Percentiles rank a stretch among this genome's conserved stretches.
Evolutionary conservation across 2,329 filamentous ascomycete species (phyloP).

Genomic region (Trichoderma pleuroti): DNA sequence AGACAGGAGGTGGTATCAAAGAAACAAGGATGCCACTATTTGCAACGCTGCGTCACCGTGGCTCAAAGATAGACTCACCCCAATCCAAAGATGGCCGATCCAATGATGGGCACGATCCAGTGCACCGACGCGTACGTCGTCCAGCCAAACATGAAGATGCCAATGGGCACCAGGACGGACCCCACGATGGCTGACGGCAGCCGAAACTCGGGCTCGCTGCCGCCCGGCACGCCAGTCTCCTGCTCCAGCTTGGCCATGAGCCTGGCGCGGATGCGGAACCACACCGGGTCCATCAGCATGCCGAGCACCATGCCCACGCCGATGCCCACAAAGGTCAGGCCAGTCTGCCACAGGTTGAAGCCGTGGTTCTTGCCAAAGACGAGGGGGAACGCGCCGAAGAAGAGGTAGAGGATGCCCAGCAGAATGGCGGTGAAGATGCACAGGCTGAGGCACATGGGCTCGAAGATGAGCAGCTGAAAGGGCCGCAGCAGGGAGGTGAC

Average conservation of each 20-base stretch:
- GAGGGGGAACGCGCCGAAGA: constrained; percentile 83
- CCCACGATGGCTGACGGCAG: constrained; percentile 73
- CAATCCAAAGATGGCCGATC: constrained; percentile 65
- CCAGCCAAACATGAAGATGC: constrained; percentile 88
- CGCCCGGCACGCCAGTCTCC: constrained; percentile 50
- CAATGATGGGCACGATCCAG: constrained; percentile 74
- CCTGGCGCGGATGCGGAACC: constrained; percentile 56
- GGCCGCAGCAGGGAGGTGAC: constrained; percentile 61
- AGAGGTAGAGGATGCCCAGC: constrained; percentile 84
- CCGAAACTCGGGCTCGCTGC: constrained; percentile 81
- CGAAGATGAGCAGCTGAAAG: constrained; percentile 73
- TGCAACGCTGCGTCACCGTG: constrained; percentile 20
- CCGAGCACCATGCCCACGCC: constrained; percentile 64
- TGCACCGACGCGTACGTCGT: constrained; percentile 71
- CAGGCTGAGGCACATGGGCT: constrained; percentile 82
- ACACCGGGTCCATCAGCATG: constrained; percentile 62
- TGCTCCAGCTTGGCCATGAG: constrained; percentile 54
- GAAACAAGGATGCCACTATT: constrained; percentile 5
- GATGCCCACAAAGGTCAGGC: constrained; percentile 73
- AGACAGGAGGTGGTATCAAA: background rate
- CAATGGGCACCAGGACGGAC: constrained; percentile 72
- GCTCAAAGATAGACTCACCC: constrained; percentile 50
- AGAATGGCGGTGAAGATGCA: constrained; percentile 80
- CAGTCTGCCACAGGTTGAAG: constrained; percentile 75
- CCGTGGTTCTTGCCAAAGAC: constrained; percentile 72